These are phyloP conservation scores for Allium fistulosum DNA, from an alignment of 106 monocot genomes.

Conservation along the genomic window DNA sequence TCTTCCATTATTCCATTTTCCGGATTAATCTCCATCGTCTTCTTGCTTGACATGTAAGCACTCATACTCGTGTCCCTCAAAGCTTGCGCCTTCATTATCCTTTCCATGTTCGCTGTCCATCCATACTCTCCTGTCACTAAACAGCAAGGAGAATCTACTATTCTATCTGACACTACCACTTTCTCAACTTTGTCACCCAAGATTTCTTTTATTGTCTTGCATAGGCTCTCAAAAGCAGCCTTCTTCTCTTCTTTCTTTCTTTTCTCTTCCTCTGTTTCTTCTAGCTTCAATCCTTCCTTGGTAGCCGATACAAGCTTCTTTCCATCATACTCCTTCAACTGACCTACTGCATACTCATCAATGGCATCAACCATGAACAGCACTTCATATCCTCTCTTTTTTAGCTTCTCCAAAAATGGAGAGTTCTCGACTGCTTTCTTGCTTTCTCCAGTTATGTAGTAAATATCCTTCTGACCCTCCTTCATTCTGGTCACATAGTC, in stretches of 20 bases:
- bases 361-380: slow-evolving; percentile 50
- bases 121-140: slow-evolving; percentile 40
- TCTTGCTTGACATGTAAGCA: slow-evolving; percentile 44
- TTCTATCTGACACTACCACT: slow-evolving; percentile 35
- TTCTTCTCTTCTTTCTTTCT: slow-evolving; percentile 29
- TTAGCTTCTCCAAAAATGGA: slow-evolving; percentile 38
- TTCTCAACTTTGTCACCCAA: slow-evolving; percentile 45
- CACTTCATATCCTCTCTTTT: slow-evolving; percentile 41
- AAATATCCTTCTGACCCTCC: slow-evolving; percentile 40
- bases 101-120: slow-evolving; percentile 50
- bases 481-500: slow-evolving; percentile 52
- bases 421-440: slow-evolving; percentile 45
- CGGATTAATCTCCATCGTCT: slow-evolving; percentile 46
- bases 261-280: slow-evolving; percentile 44
- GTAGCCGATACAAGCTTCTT: slow-evolving; percentile 42
- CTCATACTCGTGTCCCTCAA: slow-evolving; percentile 35
- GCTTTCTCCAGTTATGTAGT: slow-evolving; percentile 47
- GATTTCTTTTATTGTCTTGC: slow-evolving; percentile 40
- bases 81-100: slow-evolving; percentile 48
- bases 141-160: slow-evolving; percentile 31
- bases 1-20: slow-evolving; percentile 33
- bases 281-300: slow-evolving; percentile 38
- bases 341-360: slow-evolving; percentile 38
- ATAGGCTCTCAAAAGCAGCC: slow-evolving; percentile 22
- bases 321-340: slow-evolving; percentile 41